Conservation (phyloP, 495 filamentous ascomycete species). For the Pyrenula massariospora region DNA sequence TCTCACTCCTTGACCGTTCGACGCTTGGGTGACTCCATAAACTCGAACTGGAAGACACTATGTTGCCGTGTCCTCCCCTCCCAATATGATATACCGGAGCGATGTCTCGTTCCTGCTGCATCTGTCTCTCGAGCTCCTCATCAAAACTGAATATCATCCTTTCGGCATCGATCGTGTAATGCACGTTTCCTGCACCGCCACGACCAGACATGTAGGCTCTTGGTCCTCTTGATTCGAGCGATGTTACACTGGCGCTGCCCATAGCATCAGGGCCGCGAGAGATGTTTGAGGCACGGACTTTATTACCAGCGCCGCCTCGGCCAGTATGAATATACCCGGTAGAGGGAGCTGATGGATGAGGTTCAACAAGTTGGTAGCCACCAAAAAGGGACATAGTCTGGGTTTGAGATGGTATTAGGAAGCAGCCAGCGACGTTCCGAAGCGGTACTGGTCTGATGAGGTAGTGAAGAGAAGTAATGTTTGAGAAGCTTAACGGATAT, state of each 20-base stretch:
- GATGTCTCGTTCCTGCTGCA: slow-evolving; percentile 37
- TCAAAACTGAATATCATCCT: slow-evolving; percentile 80
- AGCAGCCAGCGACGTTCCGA: too few species aligned
- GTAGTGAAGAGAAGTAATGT: too few species aligned
- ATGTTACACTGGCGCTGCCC: slow-evolving; percentile 38
- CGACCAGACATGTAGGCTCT: slow-evolving; percentile 63
- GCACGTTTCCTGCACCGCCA: slow-evolving; percentile 84
- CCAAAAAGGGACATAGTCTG: slow-evolving; percentile 16
- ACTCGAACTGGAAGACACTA: slow-evolving; percentile 24
- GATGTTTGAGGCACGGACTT: slow-evolving; percentile 51
- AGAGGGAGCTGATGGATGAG: slow-evolving; percentile 59
- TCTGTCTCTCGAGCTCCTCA: slow-evolving; percentile 72
- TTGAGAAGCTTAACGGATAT: too few species aligned
- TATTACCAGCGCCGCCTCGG: slow-evolving; percentile 81
- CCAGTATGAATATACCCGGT: slow-evolving; percentile 61
- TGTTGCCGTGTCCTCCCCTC: slow-evolving; percentile 81
- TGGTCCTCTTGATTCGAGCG: slow-evolving; percentile 27
- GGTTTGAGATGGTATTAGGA: too few species aligned
- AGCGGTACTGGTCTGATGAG: too few species aligned
- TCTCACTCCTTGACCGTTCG: neutral
- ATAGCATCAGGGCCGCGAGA: slow-evolving; percentile 36
- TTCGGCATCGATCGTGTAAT: slow-evolving; percentile 43
- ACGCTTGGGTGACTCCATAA: neutral
- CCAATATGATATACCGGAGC: slow-evolving; percentile 72
- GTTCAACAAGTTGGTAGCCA: slow-evolving; percentile 64